Evolutionary conservation across 805 yeast genomes (phyloP).

Genomic region (Priceomyces haplophilus): DNA sequence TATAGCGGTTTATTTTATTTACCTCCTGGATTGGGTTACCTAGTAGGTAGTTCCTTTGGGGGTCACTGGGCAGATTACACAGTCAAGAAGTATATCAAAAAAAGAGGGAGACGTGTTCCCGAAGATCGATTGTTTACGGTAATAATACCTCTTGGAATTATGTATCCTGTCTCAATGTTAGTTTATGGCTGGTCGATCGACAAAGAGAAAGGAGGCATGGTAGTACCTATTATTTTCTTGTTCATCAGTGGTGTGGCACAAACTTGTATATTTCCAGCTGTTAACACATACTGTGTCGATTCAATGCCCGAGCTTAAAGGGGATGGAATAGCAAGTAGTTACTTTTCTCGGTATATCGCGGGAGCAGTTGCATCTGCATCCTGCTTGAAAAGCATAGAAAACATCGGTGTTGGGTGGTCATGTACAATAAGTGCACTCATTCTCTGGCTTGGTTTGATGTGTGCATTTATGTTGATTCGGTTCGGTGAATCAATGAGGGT

Average conservation of each 20-base stretch:
- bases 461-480: constrained; percentile 30
- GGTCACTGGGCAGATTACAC: constrained; percentile 51
- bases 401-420: constrained; percentile 58
- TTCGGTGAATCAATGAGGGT: constrained; percentile 36
- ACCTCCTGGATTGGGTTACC: constrained; percentile 56
- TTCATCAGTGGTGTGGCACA: constrained; percentile 50
- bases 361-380: constrained; percentile 53
- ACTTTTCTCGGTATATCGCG: constrained; percentile 47
- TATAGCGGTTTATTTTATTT: constrained; percentile 52
- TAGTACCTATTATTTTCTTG: constrained; percentile 50
- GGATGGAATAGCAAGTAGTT: constrained; percentile 55
- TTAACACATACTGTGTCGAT: constrained; percentile 59
- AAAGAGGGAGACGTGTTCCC: constrained; percentile 45
- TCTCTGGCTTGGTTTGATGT: constrained; percentile 35
- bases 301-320: constrained; percentile 53
- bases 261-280: constrained; percentile 48
- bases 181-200: constrained; percentile 56
- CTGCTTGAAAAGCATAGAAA: constrained; percentile 42
- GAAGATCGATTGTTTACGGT: constrained; percentile 41
- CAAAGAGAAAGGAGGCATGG: constrained; percentile 51
- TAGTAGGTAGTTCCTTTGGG: constrained; percentile 49
- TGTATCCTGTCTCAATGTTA: constrained; percentile 44
- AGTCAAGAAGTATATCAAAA: constrained; percentile 42
- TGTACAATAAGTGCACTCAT: constrained; percentile 48
- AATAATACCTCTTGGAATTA: constrained; percentile 38